A percentile compares a stretch with the other conserved stretches of the same genome.
phyloP scores from a whole-genome alignment of 805 yeast species.

The Candida loeiensis region DNA sequence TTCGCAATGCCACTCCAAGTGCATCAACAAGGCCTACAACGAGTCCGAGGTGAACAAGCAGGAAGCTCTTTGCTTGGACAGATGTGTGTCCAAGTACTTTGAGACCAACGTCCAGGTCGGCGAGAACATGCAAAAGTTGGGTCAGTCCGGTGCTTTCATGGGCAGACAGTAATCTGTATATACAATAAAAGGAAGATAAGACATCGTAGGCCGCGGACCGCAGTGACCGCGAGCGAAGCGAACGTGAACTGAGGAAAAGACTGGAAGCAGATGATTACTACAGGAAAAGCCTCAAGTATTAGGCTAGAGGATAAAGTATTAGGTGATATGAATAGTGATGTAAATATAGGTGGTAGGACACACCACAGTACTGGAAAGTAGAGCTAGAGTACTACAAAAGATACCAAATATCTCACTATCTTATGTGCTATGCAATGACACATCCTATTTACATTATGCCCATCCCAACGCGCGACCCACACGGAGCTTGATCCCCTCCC shows the following conservation, averaged over 20 bases:
- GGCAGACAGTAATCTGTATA: conserved; percentile 31
- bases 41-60: conserved; percentile 74
- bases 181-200: conserved; percentile 4
- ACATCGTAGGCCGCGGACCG: background rate
- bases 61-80: conserved; percentile 85
- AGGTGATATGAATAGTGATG: too few species aligned
- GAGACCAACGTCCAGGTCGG: conserved; percentile 94
- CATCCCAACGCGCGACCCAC: conserved; percentile 20
- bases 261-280: too few species aligned
- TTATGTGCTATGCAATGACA: background rate
- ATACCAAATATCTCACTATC: background rate
- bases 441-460: conserved; percentile 2
- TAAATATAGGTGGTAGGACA: too few species aligned
- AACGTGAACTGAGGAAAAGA: too few species aligned
- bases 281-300: too few species aligned
- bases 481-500: conserved; percentile 79
- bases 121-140: conserved; percentile 56
- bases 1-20: conserved; percentile 83
- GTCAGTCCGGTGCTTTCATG: conserved; percentile 46
- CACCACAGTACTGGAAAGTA: too few species aligned
- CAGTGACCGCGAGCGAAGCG: too few species aligned
- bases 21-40: conserved; percentile 62
- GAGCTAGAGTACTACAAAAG: too few species aligned
- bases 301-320: too few species aligned
- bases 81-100: conserved; percentile 94